A percentile compares a stretch with the other conserved stretches of the same genome.
These are phyloP conservation scores for Setaria italica DNA, from an alignment of 202 grass and related monocot genomes.

Conservation along the genomic window DNA sequence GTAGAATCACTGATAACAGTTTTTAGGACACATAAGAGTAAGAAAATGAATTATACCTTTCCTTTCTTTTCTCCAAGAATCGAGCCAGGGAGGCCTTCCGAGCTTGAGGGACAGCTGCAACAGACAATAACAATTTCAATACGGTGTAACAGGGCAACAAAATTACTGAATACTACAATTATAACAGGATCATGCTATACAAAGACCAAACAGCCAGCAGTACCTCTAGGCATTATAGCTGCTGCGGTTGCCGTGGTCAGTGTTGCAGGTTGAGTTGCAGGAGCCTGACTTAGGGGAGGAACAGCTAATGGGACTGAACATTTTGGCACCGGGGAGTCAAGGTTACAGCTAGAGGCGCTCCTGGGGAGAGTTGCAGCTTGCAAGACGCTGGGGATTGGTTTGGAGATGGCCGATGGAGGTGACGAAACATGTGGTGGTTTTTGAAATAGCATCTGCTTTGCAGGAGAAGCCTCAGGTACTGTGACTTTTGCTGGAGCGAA, in stretches of 20 bases:
- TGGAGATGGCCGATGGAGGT: constrained; percentile 52
- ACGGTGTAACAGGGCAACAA: constrained; percentile 19
- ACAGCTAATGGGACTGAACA: constrained; percentile 53
- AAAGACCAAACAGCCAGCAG: constrained; percentile 18
- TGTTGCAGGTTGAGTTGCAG: constrained; percentile 32
- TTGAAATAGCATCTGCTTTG: constrained; percentile 48
- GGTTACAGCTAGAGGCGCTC: constrained; percentile 67
- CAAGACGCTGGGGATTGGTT: constrained; percentile 47
- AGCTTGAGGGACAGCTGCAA: constrained; percentile 84
- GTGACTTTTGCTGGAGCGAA: constrained; percentile 48
- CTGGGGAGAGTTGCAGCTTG: constrained; percentile 50
- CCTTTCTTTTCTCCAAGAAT: constrained; percentile 85
- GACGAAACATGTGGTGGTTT: constrained; percentile 48
- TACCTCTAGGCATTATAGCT: constrained; percentile 82
- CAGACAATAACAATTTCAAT: constrained; percentile 21
- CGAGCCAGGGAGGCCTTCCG: constrained; percentile 81
- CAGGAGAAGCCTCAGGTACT: constrained; percentile 45
- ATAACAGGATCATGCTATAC: neutral
- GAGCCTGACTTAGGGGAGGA: constrained; percentile 50
- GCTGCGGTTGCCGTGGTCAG: constrained; percentile 47
- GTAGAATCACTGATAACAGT: neutral
- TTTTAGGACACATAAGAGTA: constrained; percentile 18
- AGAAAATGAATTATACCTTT: constrained; percentile 58
- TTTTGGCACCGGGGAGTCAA: constrained; percentile 55
- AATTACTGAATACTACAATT: neutral